Evolutionary conservation across 2,329 filamentous ascomycete genomes (phyloP).

Genomic region (Aspergillus viridinutans): DNA sequence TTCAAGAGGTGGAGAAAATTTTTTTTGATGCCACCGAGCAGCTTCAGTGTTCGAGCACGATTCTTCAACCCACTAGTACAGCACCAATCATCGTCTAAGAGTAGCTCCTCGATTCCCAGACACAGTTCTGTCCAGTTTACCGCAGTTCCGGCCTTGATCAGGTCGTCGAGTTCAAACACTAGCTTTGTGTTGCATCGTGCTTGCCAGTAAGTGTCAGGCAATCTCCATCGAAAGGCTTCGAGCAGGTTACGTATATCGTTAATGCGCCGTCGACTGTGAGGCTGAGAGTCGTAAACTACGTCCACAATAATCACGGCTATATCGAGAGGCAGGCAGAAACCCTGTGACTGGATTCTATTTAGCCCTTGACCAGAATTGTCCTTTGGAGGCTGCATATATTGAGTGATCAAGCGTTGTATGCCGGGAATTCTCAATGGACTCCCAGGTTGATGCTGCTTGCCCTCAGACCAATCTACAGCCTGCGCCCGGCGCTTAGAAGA

Average conservation of each 20-base stretch:
- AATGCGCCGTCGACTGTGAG: not conserved
- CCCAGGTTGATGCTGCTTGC: too few relatives aligned
- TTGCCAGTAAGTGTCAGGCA: conserved; percentile 6
- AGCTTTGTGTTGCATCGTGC: not conserved
- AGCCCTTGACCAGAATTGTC: not conserved
- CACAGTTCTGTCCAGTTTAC: conserved; percentile 4
- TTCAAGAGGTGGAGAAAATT: too few relatives aligned
- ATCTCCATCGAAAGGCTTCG: conserved; percentile 6
- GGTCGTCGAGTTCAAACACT: conserved; percentile 4
- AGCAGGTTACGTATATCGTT: conserved; percentile 2
- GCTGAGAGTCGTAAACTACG: not conserved
- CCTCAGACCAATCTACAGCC: too few relatives aligned
- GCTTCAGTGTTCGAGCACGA: not conserved
- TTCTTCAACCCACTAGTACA: conserved; percentile 5
- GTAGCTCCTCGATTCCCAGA: conserved; percentile 6
- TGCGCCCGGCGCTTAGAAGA: too few relatives aligned
- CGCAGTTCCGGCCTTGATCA: not conserved
- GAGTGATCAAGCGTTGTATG: not conserved
- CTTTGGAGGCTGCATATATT: too few relatives aligned
- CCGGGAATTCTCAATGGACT: conserved; percentile 3
- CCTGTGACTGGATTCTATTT: not conserved
- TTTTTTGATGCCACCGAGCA: too few relatives aligned
- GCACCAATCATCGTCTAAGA: conserved; percentile 5
- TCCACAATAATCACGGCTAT: conserved; percentile 5
- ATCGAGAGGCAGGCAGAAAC: not conserved